Evolutionary conservation across 2,329 filamentous ascomycete species (phyloP), one percentile per base, ranked within the genome.

Genomic region (Alternaria arbusti): DNA sequence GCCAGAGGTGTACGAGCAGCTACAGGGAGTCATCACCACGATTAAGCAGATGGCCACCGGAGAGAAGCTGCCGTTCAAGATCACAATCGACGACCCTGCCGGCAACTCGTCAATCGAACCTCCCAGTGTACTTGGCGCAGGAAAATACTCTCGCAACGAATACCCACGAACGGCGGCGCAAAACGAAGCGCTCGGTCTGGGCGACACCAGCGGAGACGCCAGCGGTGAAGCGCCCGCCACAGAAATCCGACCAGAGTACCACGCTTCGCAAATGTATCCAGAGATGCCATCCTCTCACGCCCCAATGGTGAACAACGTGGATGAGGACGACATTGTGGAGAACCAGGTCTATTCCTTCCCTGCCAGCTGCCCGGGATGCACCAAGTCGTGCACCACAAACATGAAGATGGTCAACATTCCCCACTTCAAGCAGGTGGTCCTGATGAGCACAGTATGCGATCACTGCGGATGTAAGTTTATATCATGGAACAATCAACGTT

Each of bases 351-450:
- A 98, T 84, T 90, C 89, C 63, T 96, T 99, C 82, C 95, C 95
- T 3, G 91, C 94, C 7, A 92, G 89, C 61, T 99, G 96, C 80
- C 96, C 96, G 0, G 95, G 93, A 65, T 99, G 96, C 84, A 90
- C 90, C 75, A 92, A 92, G 80, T 84, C 89, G 5, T 97, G 94
- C 82, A 89, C 89, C 5, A 97, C 96, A 10, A 94, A 97, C 81
- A 97, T 97, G 93, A 97, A 97, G 85, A 97, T 97, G 90, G 93
- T 98, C 61, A 93, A 97, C 74, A 97, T 99, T 66, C 96, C 96
- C 1, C 91, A 97, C 82, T 99, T 99, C 84, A 97, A 97, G 83
- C 93, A 98, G 77, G 96, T 99, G 4, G 90, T 97, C 44, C 86
- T 99, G 73, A 98, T 97, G 92, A 94, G 90, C 71, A 98, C 95